Conservation (phyloP, 2,329 filamentous ascomycete genomes). For the Cladophialophora carrionii region DNA sequence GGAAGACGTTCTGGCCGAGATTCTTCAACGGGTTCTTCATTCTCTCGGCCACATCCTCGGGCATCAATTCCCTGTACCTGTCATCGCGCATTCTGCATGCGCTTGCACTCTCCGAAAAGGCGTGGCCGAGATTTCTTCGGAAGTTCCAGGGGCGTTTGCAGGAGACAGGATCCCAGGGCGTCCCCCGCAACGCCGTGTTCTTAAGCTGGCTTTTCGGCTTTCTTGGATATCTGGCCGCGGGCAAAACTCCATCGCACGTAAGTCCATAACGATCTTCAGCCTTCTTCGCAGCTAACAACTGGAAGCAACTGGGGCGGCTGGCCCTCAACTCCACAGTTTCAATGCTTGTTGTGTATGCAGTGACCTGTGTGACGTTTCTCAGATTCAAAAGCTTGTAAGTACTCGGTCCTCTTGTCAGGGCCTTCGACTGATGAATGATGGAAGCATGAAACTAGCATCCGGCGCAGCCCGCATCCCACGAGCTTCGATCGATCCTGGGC, state of each 20-base stretch:
- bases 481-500: not conserved
- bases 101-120: slow-evolving; percentile 40
- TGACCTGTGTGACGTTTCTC: slow-evolving; percentile 10
- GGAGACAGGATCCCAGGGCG: slow-evolving; percentile 44
- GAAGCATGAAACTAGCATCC: slow-evolving; percentile 9
- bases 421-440: not conserved
- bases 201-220: slow-evolving; percentile 46
- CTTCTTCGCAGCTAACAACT: not conserved
- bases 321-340: slow-evolving; percentile 13
- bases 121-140: slow-evolving; percentile 9
- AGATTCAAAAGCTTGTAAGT: slow-evolving; percentile 13
- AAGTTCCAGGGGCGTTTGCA: slow-evolving; percentile 42
- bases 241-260: slow-evolving; percentile 9
- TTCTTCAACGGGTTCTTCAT: slow-evolving; percentile 54
- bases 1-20: slow-evolving; percentile 45
- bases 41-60: slow-evolving; percentile 50
- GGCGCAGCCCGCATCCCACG: not conserved
- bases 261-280: not conserved
- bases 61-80: slow-evolving; percentile 50
- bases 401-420: not conserved
- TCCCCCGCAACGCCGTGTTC: slow-evolving; percentile 47
- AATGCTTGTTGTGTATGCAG: slow-evolving; percentile 14
- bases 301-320: slow-evolving; percentile 12
- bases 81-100: slow-evolving; percentile 51
- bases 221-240: slow-evolving; percentile 37